Evolutionary conservation across 75 land plant genomes (phyloP), one percentile per base, ranked within the genome.

Genomic region (Pseudotsuga menziesii): DNA sequence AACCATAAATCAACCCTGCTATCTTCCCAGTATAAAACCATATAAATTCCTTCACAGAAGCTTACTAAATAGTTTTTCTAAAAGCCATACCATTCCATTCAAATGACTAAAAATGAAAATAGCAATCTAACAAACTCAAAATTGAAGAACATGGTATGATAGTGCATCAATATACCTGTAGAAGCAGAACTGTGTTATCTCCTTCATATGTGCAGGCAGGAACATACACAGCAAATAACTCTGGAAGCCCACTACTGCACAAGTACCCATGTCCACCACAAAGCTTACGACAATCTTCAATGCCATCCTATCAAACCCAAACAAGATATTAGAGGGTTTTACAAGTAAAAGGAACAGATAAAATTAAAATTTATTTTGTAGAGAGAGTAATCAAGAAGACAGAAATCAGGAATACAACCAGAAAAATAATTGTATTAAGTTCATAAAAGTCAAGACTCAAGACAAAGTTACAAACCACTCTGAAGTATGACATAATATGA

Each of bases 211-310:
- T 97, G 77, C 99, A 97, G 44, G 99, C 88, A 79, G 99, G 99
- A 35, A 94, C 93, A 87, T 97, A 97, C 23, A 85, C 98, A 78
- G 99, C 99, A 91, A 95, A 94, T 59, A 97, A 44, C 73, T 97
- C 99, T 29, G 99, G 99, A 74, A 97, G 93, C 32, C 99, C 99
- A 87, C 99, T 97, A 77, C 89, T 87, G 79, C 92, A 90, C 57
- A 97, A 78, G 80, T 97, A 97, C 13, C 99, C 99, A 89, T 97
- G 99, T 58, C 99, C 99, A 58, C 99, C 99, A 88, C 99, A 97
- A 54, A 97, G 83, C 78, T 97, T 97, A n/a, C 99, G 79, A 62
- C 99, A 97, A 75, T 97, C 95, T 76, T 97, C 99, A 76, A 97
- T 94, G 12, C 86, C 99, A 85, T 97, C 98, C 99, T 97, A 81